Conservation (phyloP, 169 alveolate genomes). For the Plasmodium adleri region DNA sequence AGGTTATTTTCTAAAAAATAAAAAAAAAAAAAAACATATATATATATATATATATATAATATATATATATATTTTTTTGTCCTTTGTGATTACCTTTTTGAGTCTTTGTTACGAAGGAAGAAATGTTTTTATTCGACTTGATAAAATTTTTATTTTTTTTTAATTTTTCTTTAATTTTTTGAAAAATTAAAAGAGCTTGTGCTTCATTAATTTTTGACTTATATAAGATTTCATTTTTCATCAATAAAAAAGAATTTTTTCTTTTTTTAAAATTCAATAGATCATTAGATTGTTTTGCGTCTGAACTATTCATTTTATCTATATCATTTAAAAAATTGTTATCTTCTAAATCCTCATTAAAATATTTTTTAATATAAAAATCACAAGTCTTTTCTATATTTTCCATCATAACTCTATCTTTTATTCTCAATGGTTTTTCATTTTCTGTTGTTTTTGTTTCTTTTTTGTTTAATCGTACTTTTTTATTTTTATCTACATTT, state of each 20-base stretch:
- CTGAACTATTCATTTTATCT: neutral
- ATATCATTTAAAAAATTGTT: neutral
- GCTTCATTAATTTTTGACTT: slow-evolving; percentile 54
- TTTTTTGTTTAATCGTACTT: neutral
- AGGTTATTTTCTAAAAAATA: neutral
- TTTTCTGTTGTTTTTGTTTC: neutral
- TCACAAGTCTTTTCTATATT: slow-evolving; percentile 69
- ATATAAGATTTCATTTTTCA: slow-evolving; percentile 56
- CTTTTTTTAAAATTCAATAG: slow-evolving; percentile 8
- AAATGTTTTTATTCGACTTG: neutral
- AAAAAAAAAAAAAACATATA: neutral
- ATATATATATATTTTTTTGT: neutral
- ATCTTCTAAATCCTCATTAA: slow-evolving; percentile 33
- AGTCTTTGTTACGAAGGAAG: neutral
- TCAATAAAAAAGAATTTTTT: slow-evolving; percentile 41
- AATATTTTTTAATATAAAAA: slow-evolving; percentile 63
- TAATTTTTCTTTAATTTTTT: slow-evolving; percentile 65
- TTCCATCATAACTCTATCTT: slow-evolving; percentile 35
- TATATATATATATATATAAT: slow-evolving; percentile 4
- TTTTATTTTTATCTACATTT: slow-evolving; percentile 9
- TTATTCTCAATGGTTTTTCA: slow-evolving; percentile 42
- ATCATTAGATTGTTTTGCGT: neutral
- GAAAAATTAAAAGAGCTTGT: slow-evolving; percentile 43
- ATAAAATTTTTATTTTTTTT: neutral
- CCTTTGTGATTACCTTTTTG: neutral